phyloP scores from a whole-genome alignment of 345 rosid species.

The Toxicodendron radicans region DNA sequence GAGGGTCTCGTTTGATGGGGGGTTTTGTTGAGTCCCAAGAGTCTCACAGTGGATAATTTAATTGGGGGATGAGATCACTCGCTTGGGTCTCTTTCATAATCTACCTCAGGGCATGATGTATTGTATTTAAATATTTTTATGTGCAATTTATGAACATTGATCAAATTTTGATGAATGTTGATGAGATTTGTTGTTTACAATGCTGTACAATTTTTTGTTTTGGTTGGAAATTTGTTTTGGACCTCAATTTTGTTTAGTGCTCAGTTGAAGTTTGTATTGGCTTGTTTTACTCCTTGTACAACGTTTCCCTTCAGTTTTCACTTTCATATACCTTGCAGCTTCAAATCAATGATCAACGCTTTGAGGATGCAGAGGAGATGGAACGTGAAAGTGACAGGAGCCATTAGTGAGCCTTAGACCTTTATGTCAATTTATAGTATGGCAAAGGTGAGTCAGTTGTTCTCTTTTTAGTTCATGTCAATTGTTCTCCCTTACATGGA shows the following conservation, averaged over 20 bases:
- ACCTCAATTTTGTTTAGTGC: not conserved
- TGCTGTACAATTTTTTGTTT: not conserved
- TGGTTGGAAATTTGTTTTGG: not conserved
- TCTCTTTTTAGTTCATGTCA: not conserved
- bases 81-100: not conserved
- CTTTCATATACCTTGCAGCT: conserved; percentile 49
- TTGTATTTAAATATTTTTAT: not conserved
- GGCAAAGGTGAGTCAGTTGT: not conserved
- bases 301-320: not conserved
- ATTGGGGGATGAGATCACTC: too few relatives aligned
- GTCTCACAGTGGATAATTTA: too few relatives aligned
- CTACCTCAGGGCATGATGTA: not conserved
- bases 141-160: not conserved
- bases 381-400: conserved; percentile 38
- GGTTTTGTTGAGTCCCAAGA: too few relatives aligned
- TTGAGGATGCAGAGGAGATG: conserved; percentile 95
- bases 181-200: not conserved
- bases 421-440: not conserved
- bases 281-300: not conserved
- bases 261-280: not conserved
- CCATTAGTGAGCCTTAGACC: conserved; percentile 25
- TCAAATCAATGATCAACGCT: conserved; percentile 78
- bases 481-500: not conserved
- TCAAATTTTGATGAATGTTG: not conserved
- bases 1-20: too few relatives aligned